These are phyloP conservation scores for Alternaria sp. DNA, from an alignment of 2,329 filamentous ascomycete species.

Conservation along the genomic window DNA sequence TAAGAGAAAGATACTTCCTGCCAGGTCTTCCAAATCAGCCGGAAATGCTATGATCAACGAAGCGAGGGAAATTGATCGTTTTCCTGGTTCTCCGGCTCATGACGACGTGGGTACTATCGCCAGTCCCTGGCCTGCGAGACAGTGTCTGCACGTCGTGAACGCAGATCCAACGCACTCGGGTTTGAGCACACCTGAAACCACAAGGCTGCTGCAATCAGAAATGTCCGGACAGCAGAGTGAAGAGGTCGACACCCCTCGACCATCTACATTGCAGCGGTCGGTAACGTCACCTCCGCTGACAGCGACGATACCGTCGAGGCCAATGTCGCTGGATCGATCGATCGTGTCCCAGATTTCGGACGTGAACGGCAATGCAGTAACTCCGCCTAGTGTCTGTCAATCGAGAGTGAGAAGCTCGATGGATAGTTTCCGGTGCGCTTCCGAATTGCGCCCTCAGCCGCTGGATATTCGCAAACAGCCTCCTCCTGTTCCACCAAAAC, in stretches of 20 bases:
- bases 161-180: neutral
- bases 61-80: neutral
- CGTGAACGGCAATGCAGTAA: neutral
- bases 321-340: neutral
- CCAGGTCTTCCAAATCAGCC: neutral
- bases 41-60: neutral
- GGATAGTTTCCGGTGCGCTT: neutral
- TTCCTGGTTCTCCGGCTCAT: neutral
- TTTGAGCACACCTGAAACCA: neutral
- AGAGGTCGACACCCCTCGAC: neutral
- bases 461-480: neutral
- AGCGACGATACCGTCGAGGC: neutral
- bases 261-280: neutral
- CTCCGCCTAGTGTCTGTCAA: neutral
- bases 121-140: neutral
- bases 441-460: neutral
- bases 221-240: neutral
- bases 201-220: neutral
- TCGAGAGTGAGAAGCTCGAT: neutral
- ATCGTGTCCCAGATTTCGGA: neutral
- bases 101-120: neutral
- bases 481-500: neutral
- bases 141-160: neutral
- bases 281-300: neutral
- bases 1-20: neutral